Evolutionary conservation across 768 basidiomycete species (phyloP).

Genomic region (Panus rudis): DNA sequence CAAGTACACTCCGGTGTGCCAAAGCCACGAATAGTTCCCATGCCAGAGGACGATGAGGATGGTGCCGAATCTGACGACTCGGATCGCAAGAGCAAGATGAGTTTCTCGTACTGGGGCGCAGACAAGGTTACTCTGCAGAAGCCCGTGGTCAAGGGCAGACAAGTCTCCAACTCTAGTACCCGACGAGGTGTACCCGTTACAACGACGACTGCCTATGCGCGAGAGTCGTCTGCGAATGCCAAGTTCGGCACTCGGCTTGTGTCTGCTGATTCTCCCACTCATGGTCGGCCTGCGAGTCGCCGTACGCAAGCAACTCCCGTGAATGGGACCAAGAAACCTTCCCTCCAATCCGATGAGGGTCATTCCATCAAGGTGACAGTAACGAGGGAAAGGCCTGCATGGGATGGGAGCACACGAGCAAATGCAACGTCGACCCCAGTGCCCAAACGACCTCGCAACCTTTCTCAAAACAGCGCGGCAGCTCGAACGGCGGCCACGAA

Average conservation of each 20-base stretch:
- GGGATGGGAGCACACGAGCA: constrained; percentile 54
- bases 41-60: constrained; percentile 57
- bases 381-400: constrained; percentile 55
- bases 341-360: constrained; percentile 49
- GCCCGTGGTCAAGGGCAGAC: constrained; percentile 49
- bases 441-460: constrained; percentile 61
- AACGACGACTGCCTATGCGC: constrained; percentile 46
- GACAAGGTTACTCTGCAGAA: constrained; percentile 87
- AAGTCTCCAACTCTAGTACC: constrained; percentile 20
- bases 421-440: constrained; percentile 24
- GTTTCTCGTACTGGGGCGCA: constrained; percentile 90
- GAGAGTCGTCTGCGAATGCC: constrained; percentile 84
- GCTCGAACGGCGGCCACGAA: constrained; percentile 28
- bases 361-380: constrained; percentile 64
- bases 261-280: constrained; percentile 44
- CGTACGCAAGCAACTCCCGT: constrained; percentile 38
- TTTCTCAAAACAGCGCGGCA: constrained; percentile 64
- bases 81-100: constrained; percentile 88
- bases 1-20: constrained; percentile 45
- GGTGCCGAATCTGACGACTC: constrained; percentile 72
- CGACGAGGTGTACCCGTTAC: constrained; percentile 31
- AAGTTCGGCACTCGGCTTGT: constrained; percentile 87
- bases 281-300: constrained; percentile 57
- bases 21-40: constrained; percentile 61
- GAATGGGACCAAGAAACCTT: no score